Percentiles rank a stretch among this genome's conserved stretches.
Conservation (phyloP, 495 filamentous ascomycete genomes). For the Aspergillus avenaceus region DNA sequence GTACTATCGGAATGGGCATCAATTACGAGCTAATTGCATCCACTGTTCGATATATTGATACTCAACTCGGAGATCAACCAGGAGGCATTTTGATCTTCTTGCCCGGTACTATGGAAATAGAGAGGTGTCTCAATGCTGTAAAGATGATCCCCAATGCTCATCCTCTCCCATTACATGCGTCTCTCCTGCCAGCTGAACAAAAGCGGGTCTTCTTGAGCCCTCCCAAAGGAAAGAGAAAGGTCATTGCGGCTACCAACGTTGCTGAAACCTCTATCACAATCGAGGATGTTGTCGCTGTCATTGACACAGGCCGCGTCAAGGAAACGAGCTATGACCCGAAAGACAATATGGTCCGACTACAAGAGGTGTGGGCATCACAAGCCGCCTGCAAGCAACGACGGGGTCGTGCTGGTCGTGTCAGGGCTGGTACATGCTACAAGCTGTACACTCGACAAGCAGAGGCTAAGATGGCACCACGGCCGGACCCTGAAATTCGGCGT, state of each 20-base stretch:
- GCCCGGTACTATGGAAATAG: conserved; percentile 82
- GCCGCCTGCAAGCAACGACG: conserved; percentile 97
- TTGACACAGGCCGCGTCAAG: conserved; percentile 92
- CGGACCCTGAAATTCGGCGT: conserved; percentile 88
- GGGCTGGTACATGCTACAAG: conserved; percentile 90
- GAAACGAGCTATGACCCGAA: conserved; percentile 91
- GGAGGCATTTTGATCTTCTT: conserved; percentile 94
- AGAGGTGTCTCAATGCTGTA: conserved; percentile 69
- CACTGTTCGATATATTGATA: conserved; percentile 75
- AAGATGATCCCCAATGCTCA: conserved; percentile 66
- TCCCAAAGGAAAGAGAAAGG: conserved; percentile 78
- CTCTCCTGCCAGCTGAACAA: conserved; percentile 81
- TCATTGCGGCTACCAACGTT: conserved; percentile 92
- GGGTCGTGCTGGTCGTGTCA: conserved; percentile 88
- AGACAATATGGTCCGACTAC: conserved; percentile 89
- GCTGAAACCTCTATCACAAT: conserved; percentile 99
- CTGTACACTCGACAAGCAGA: conserved; percentile 86
- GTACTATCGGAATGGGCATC: conserved; percentile 76
- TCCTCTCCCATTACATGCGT: conserved; percentile 86
- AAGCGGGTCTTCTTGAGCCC: conserved; percentile 75
- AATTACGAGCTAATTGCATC: conserved; percentile 87
- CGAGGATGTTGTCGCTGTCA: conserved; percentile 92
- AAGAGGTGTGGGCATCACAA: conserved; percentile 91
- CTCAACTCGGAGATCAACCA: conserved; percentile 59
- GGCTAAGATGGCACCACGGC: conserved; percentile 78